Base-by-base conservation (phyloP, 176 grass and related monocot genomes). In the Tillandsia leiboldiana region DNA sequence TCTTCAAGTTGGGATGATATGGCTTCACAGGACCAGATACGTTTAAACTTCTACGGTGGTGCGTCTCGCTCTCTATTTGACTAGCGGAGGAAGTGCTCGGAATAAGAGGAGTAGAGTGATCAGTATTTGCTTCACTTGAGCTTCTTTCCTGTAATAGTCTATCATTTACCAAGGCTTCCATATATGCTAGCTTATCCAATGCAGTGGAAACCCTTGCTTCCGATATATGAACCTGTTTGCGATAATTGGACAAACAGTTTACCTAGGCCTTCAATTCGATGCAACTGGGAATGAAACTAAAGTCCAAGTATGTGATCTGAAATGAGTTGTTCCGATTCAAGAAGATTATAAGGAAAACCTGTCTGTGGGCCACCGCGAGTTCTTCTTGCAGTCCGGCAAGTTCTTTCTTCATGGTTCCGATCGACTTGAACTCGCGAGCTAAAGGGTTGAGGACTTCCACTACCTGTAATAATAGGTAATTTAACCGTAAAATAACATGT, bases 381-480 rank as follows among this genome's bases (percentile, higher is more conserved):
- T 99, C 89, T 75, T 84, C 71, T 78, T 99, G 89, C 14, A 99
- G 73, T 13, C 72, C 89, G 2, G 72, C 89, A 2, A 99, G 90
- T 49, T 99, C 94, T 69, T 90, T 99, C 80, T 88, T 99, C 82
- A 99, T 82, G 50, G 82, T 93, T 64, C 70, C 86, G 12, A 99
- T 83, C 1, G 94, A 99, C 80, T 99, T 93, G 56, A 99, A 88
- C 2, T 93, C 94, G 11, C 89, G 91, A 3, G 87, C 94, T 74
- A 93, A 70, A 65, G 94, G 89, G 53, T 99, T 99, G 12, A 99
- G 81, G 70, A 93, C 84, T 63, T 99, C 89, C 12, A 99, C 89
- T 48, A 93, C 94, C 93, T 97, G 71, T 49, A 81, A 54, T 28
- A 54, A 76, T 51, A 59, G 5, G 52, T 73, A 61, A 10, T 2